Conservation (phyloP, 805 yeast genomes). For the Pachysolen tannophilus region DNA sequence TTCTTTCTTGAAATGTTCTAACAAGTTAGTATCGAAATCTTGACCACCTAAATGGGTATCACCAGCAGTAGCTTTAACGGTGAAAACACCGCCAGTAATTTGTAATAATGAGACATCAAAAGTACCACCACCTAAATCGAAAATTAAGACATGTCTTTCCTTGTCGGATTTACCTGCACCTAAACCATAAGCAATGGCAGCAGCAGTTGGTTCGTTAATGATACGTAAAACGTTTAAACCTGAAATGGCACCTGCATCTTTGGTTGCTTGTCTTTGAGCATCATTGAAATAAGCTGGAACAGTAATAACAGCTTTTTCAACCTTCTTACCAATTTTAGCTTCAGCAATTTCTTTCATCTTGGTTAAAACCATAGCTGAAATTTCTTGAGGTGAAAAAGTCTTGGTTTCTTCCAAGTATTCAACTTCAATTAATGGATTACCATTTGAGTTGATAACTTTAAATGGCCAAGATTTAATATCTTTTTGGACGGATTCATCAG, state of each 20-base stretch:
- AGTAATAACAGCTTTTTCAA: slow-evolving; percentile 69
- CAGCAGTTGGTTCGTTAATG: slow-evolving; percentile 86
- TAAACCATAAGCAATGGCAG: slow-evolving; percentile 98
- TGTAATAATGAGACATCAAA: slow-evolving; percentile 92
- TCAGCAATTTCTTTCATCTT: slow-evolving; percentile 81
- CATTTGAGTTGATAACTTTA: slow-evolving; percentile 57
- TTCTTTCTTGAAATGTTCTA: slow-evolving; percentile 86
- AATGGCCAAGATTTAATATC: slow-evolving; percentile 90
- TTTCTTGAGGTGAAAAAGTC: slow-evolving; percentile 68
- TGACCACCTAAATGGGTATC: slow-evolving; percentile 99
- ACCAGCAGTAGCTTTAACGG: slow-evolving; percentile 98
- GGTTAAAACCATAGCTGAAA: slow-evolving; percentile 69
- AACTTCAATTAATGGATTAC: slow-evolving; percentile 64
- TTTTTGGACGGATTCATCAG: slow-evolving; percentile 70
- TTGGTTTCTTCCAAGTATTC: slow-evolving; percentile 63
- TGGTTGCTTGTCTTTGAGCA: slow-evolving; percentile 76
- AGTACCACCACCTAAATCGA: slow-evolving; percentile 99
- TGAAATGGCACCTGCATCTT: slow-evolving; percentile 76
- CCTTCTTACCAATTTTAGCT: slow-evolving; percentile 64
- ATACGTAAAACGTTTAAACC: slow-evolving; percentile 73
- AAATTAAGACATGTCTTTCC: slow-evolving; percentile 85
- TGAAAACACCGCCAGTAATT: slow-evolving; percentile 94
- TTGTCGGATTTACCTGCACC: slow-evolving; percentile 79
- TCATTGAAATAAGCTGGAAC: slow-evolving; percentile 79
- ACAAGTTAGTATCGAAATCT: slow-evolving; percentile 95